phyloP scores from a whole-genome alignment of 164 flowering plant genomes.

The Kingdonia uniflora region DNA sequence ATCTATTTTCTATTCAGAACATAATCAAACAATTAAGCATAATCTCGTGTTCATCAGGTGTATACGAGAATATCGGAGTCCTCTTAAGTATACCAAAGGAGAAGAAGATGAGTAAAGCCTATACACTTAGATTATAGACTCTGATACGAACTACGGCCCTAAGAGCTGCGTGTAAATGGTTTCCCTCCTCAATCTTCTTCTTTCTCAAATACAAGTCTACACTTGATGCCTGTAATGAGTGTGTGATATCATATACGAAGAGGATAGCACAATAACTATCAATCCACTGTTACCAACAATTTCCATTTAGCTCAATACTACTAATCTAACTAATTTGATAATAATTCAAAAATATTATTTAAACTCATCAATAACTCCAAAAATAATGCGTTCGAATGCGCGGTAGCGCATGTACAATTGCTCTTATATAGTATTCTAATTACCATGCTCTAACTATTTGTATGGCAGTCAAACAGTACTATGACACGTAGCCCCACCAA shows the following conservation, averaged over 20 bases:
- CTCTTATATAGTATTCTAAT: too few species aligned
- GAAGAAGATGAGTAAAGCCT: conserved; percentile 3
- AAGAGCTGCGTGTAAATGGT: conserved; percentile 61
- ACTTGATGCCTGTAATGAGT: conserved; percentile 17
- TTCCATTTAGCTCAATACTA: conserved; percentile 12
- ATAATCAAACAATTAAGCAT: not conserved
- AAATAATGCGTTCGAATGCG: too few species aligned
- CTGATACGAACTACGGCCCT: conserved; percentile 72
- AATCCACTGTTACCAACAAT: too few species aligned
- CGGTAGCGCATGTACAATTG: not conserved
- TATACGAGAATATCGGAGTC: too few species aligned
- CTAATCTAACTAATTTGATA: conserved; percentile 39
- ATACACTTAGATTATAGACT: conserved; percentile 52
- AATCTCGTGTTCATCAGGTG: too few species aligned
- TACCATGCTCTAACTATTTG: too few species aligned
- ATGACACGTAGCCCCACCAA: too few species aligned
- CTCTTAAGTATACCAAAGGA: too few species aligned
- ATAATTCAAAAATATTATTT: conserved; percentile 11
- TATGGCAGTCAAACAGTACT: too few species aligned
- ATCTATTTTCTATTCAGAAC: conserved; percentile 40
- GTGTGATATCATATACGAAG: too few species aligned
- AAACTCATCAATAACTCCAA: too few species aligned
- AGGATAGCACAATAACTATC: too few species aligned
- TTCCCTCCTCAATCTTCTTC: conserved; percentile 57
- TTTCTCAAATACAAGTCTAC: conserved; percentile 57